Evolutionary conservation across 2,329 filamentous ascomycete species (phyloP), one percentile per base, ranked within the genome.

Genomic region (Ophiostoma ips): DNA sequence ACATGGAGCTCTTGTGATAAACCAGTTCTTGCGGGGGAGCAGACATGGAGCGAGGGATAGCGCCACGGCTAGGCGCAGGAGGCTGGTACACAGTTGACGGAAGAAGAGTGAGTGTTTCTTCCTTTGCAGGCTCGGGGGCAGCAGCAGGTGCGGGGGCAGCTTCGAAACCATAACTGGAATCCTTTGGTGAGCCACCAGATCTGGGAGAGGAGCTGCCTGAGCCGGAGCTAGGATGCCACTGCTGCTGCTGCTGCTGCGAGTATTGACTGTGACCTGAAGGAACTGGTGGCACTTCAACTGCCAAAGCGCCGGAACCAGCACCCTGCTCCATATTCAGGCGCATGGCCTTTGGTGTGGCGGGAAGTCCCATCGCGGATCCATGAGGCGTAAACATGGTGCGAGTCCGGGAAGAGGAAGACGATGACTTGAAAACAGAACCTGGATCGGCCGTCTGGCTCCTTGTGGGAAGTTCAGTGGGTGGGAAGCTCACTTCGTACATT

Each of bases 301-400:
- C 16, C 4, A 41, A 46, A 3, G 51, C 54, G 40, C 58, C 58
- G 35, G 72, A 68, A 44, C 58, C 59, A 38, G 72, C 68, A 52
- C 81, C 75, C 2, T 71, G 66, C 56, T 78, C 76, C 57, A 90
- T 80, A 40, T 86, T 79, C 1, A 94, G 79, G 18, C 84, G 79
- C 88, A 95, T 94, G 1, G 88, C 88, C 67, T 87, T 82, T 30
- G 90, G 89, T 1, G 89, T 95, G 2, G 88, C 87, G 13, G 90
- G 88, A n/a, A 95, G 74, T 0, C 88, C 89, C 48, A 90, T 75
- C 6, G 76, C 73, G 1, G 75, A 70, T 1, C 64, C 63, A 53
- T 62, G 67, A 48, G 63, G 64, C 13, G 70, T 69, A 54, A 72
- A 73, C 62, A 76, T 74, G 61, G 68, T 71, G 54, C 66, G 66